Conservation (phyloP, 352 stramenopile species). For the Discostella stelligera region DNA sequence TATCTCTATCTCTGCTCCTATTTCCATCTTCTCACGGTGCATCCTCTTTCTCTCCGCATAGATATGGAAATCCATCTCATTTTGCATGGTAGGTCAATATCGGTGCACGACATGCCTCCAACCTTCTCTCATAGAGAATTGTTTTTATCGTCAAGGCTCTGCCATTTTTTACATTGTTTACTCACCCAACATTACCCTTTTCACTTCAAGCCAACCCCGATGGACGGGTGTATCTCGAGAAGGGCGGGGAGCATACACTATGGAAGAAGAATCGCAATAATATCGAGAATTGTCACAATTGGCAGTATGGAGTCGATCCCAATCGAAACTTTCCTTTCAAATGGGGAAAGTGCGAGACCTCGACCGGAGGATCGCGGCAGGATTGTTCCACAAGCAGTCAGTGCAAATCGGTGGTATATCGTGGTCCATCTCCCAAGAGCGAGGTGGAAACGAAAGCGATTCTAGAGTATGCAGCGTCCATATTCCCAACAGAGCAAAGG, state of each 20-base stretch:
- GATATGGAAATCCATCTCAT: conserved; percentile 27
- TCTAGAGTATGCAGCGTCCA: conserved; percentile 9
- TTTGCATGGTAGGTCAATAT: conserved; percentile 9
- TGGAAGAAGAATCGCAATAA: conserved; percentile 32
- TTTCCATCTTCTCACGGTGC: not conserved
- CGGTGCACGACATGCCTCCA: not conserved
- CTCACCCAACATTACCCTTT: not conserved
- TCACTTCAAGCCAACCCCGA: conserved; percentile 23
- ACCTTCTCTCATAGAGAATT: not conserved
- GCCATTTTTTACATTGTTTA: not conserved
- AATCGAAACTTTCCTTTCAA: conserved; percentile 33
- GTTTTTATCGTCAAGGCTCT: not conserved
- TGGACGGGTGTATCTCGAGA: conserved; percentile 16
- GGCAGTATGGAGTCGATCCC: conserved; percentile 16
- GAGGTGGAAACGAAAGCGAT: conserved; percentile 27
- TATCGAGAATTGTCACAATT: not conserved
- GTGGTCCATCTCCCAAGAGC: conserved; percentile 1
- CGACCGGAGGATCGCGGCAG: not conserved
- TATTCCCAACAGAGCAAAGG: conserved; percentile 20
- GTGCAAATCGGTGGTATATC: conserved; percentile 22
- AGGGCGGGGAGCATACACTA: conserved; percentile 3
- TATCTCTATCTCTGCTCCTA: not conserved
- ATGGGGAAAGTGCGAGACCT: conserved; percentile 4
- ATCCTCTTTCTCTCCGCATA: not conserved
- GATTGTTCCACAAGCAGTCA: conserved; percentile 4